These are phyloP conservation scores for Leccinum subtestaceum DNA, from an alignment of 768 basidiomycete species.

Conservation along the genomic window DNA sequence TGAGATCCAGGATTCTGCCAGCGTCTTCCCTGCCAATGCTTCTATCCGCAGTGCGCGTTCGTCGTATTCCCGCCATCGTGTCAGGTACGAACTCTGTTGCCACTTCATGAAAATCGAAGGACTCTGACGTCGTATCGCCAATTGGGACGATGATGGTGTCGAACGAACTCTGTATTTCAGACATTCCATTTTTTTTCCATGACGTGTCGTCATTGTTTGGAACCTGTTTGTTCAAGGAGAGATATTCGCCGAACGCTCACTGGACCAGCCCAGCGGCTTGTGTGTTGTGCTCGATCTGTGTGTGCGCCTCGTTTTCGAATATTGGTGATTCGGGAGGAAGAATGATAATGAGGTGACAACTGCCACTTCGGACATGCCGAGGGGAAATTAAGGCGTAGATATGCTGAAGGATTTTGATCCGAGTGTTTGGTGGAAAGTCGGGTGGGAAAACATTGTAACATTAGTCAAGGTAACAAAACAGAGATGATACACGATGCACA, in stretches of 20 bases:
- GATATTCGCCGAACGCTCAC: background rate
- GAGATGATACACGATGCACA: too few species aligned
- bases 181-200: too few species aligned
- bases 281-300: background rate
- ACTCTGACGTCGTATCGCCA: background rate
- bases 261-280: background rate
- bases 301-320: background rate
- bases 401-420: too few species aligned
- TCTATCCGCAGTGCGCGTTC: background rate
- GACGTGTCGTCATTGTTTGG: background rate
- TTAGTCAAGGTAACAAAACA: too few species aligned
- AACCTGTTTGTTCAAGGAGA: background rate
- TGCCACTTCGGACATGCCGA: too few species aligned
- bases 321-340: background rate
- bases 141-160: background rate
- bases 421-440: too few species aligned
- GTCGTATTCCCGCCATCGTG: background rate
- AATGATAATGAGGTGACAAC: too few species aligned
- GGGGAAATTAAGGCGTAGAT: too few species aligned
- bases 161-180: background rate
- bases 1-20: background rate
- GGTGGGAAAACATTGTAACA: too few species aligned
- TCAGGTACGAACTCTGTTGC: background rate
- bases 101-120: background rate
- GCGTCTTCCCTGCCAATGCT: background rate